Conservation (phyloP, 2,329 filamentous ascomycete genomes). For the Colletotrichum caudatum region DNA sequence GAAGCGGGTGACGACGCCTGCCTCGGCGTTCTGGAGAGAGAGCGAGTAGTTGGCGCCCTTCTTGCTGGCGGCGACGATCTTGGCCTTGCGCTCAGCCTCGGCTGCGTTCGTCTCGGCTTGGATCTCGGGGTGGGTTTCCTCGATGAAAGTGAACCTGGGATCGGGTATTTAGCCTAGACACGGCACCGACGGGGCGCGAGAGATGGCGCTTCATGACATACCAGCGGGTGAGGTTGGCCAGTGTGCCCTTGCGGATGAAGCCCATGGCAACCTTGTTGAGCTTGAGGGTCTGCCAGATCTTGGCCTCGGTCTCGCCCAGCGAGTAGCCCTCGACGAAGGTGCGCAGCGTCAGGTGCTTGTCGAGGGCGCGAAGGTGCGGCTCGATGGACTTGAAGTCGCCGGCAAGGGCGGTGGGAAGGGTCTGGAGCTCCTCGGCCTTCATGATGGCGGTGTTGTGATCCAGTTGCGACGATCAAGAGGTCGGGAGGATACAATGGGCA, state of each 20-base stretch:
- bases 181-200: background rate
- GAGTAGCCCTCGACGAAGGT: constrained; percentile 87
- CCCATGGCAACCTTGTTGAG: constrained; percentile 87
- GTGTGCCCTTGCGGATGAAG: constrained; percentile 81
- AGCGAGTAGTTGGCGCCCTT: constrained; percentile 91
- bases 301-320: constrained; percentile 80
- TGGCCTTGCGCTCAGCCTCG: constrained; percentile 76
- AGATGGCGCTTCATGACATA: background rate
- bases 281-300: constrained; percentile 85
- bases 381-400: constrained; percentile 88
- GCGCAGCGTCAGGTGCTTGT: constrained; percentile 88
- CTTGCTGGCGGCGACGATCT: constrained; percentile 76
- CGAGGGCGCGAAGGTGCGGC: constrained; percentile 78
- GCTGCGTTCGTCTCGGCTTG: constrained; percentile 76
- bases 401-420: constrained; percentile 63
- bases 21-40: constrained; percentile 83
- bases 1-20: constrained; percentile 92
- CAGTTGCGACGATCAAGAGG: constrained; percentile 31
- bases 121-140: constrained; percentile 83
- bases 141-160: constrained; percentile 79
- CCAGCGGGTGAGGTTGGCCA: constrained; percentile 86
- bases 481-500: constrained; percentile 20
- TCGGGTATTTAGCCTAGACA: background rate
- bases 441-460: constrained; percentile 53
- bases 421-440: constrained; percentile 68